Conservation (phyloP, 805 yeast genomes). For the Candida andamanensis region DNA sequence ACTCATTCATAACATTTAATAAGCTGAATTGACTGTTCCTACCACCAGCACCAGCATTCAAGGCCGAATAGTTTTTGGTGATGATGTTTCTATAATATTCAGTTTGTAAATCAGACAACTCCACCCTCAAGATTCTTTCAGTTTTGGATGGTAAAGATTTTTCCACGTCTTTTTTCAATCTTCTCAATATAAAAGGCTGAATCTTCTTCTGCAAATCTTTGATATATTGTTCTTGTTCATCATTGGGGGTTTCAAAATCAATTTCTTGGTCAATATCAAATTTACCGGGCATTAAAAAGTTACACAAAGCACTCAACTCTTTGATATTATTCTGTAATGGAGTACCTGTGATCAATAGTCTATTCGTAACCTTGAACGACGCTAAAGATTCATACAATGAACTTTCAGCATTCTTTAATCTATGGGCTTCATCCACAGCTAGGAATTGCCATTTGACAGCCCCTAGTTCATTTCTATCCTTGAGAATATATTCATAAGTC, state of each 20-base stretch:
- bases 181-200: slow-evolving; percentile 87
- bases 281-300: slow-evolving; percentile 94
- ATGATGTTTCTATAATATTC: slow-evolving; percentile 91
- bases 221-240: slow-evolving; percentile 82
- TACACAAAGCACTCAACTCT: slow-evolving; percentile 91
- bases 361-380: slow-evolving; percentile 76
- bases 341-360: slow-evolving; percentile 93
- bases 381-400: slow-evolving; percentile 85
- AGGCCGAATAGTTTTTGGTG: slow-evolving; percentile 86
- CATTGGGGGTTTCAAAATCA: slow-evolving; percentile 86
- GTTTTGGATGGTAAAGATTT: slow-evolving; percentile 94
- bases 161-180: slow-evolving; percentile 96
- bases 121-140: slow-evolving; percentile 92
- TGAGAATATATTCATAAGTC: slow-evolving; percentile 92
- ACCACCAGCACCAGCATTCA: slow-evolving; percentile 64
- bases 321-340: slow-evolving; percentile 94
- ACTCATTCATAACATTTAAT: slow-evolving; percentile 88
- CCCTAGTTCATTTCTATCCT: slow-evolving; percentile 80
- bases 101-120: slow-evolving; percentile 90
- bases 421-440: slow-evolving; percentile 98
- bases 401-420: slow-evolving; percentile 89
- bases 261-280: slow-evolving; percentile 89
- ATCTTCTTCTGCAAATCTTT: slow-evolving; percentile 77
- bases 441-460: slow-evolving; percentile 88
- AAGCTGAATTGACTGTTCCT: slow-evolving; percentile 73